A percentile compares a stretch with the other conserved stretches of the same genome.
Conservation (phyloP, 352 stramenopile species). For the Pythium folliculosum region DNA sequence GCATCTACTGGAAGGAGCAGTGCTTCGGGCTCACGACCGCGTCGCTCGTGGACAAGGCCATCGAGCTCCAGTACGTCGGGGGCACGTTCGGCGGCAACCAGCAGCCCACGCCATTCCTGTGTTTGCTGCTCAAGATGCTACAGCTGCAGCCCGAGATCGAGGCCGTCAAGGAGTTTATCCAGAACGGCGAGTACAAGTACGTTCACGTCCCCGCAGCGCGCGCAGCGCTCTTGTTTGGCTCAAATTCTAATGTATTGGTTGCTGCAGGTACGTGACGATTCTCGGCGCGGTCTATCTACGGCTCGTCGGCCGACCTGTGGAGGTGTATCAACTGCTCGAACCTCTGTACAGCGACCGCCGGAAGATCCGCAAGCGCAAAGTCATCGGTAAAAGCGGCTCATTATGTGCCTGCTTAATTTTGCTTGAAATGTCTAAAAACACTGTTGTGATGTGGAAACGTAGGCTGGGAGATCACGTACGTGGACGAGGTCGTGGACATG, state of each 20-base stretch:
- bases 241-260: neutral
- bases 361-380: constrained; percentile 90
- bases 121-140: constrained; percentile 97
- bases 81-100: constrained; percentile 94
- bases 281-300: constrained; percentile 97
- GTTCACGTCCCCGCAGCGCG: constrained; percentile 3
- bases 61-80: constrained; percentile 92
- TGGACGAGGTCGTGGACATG: constrained; percentile 97
- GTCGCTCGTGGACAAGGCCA: constrained; percentile 96
- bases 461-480: constrained; percentile 92
- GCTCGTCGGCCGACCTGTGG: constrained; percentile 90
- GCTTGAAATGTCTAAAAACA: no score
- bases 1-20: constrained; percentile 97
- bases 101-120: constrained; percentile 97
- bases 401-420: no score
- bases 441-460: neutral
- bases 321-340: constrained; percentile 95
- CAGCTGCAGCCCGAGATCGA: constrained; percentile 97
- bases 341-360: constrained; percentile 96
- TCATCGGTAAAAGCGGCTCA: constrained; percentile 45
- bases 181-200: constrained; percentile 98
- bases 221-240: neutral
- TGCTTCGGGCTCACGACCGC: constrained; percentile 97
- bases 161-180: constrained; percentile 93
- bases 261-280: constrained; percentile 89